Evolutionary conservation across 2,329 filamentous ascomycete genomes (phyloP).

Genomic region (Aspergillus felis): DNA sequence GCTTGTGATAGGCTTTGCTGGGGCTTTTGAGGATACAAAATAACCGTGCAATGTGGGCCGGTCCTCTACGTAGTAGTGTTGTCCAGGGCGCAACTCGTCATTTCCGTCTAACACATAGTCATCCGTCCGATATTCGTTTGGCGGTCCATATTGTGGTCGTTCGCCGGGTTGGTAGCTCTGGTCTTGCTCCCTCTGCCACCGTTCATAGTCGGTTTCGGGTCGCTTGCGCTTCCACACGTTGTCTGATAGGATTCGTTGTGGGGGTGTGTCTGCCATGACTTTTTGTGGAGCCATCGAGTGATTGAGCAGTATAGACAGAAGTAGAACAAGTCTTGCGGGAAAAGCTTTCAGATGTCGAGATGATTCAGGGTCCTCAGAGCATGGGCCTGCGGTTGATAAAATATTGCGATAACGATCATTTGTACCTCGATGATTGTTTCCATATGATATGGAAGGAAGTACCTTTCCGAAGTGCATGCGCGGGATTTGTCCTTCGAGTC

Average conservation of each 20-base stretch:
- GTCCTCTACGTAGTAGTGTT: too few species aligned
- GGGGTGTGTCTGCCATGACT: not conserved
- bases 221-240: not conserved
- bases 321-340: too few species aligned
- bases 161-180: not conserved
- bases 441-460: too few species aligned
- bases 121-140: not conserved
- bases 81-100: not conserved
- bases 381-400: too few species aligned
- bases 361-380: too few species aligned
- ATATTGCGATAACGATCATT: too few species aligned
- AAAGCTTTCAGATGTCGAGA: too few species aligned
- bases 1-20: not conserved
- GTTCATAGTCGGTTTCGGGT: not conserved
- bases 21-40: not conserved
- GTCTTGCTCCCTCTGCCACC: not conserved
- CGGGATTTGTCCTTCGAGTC: too few species aligned
- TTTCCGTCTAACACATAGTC: not conserved
- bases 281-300: not conserved
- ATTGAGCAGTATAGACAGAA: too few species aligned
- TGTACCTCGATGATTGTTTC: too few species aligned
- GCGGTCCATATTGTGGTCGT: not conserved
- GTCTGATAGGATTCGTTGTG: not conserved
- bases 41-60: not conserved
- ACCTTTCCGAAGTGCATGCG: too few species aligned